These are phyloP conservation scores for Pythium angustatum DNA, from an alignment of 352 stramenopile species.

Conservation along the genomic window DNA sequence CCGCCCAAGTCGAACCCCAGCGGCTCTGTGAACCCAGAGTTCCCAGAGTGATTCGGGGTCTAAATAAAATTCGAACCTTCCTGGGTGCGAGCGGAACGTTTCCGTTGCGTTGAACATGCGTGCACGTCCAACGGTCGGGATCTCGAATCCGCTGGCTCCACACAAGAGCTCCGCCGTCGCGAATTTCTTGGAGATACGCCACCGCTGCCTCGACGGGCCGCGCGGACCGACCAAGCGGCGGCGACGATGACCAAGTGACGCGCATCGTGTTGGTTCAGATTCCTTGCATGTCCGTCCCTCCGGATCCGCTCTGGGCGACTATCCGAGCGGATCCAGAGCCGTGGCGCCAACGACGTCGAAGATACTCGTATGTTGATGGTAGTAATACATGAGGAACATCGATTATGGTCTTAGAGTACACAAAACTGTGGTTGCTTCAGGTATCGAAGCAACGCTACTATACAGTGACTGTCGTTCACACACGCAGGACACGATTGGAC, in stretches of 20 bases:
- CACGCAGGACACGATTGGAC: neutral
- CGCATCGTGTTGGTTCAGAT: neutral
- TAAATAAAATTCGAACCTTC: constrained; percentile 7
- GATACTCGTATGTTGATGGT: neutral
- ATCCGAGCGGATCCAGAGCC: constrained; percentile 1
- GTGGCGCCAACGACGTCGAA: neutral
- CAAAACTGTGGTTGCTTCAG: constrained; percentile 17
- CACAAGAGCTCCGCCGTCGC: too few relatives aligned
- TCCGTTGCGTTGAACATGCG: constrained; percentile 11
- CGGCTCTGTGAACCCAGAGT: constrained; percentile 9
- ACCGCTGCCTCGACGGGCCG: too few relatives aligned
- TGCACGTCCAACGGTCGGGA: constrained; percentile 1
- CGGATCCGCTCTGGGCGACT: too few relatives aligned
- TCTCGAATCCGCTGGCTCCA: constrained; percentile 5
- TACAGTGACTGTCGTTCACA: constrained; percentile 10
- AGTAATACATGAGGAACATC: neutral
- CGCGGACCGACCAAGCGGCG: neutral
- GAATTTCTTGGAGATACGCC: neutral
- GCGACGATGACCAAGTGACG: constrained; percentile 16
- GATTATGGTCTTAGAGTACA: constrained; percentile 14
- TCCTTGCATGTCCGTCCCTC: too few relatives aligned
- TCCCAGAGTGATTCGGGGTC: neutral
- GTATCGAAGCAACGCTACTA: constrained; percentile 13
- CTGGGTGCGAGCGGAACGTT: neutral
- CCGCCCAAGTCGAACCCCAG: too few relatives aligned